These are phyloP conservation scores for Aspergillus sclerotialis DNA, from an alignment of 2,329 filamentous ascomycete genomes.

Conservation along the genomic window DNA sequence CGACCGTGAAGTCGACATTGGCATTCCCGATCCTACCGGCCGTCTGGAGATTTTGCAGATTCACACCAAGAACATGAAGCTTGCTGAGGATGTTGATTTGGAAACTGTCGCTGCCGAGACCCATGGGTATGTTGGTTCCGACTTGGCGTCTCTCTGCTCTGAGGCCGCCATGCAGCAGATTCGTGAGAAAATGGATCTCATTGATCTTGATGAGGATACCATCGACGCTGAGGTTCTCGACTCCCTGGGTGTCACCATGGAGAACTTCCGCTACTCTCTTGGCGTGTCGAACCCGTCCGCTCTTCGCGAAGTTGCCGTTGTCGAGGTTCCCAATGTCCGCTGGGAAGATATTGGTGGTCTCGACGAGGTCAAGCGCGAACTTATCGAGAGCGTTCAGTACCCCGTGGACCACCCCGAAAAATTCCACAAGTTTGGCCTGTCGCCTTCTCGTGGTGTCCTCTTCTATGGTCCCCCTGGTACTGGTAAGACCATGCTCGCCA, in stretches of 20 bases:
- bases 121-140: constrained; percentile 97
- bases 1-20: constrained; percentile 97
- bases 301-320: constrained; percentile 95
- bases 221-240: constrained; percentile 98
- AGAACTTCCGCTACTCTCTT: constrained; percentile 98
- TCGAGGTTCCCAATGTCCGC: constrained; percentile 97
- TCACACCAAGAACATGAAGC: constrained; percentile 99
- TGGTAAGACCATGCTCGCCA: constrained; percentile 99
- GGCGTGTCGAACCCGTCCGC: constrained; percentile 98
- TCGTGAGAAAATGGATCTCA: constrained; percentile 99
- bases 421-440: constrained; percentile 99
- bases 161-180: constrained; percentile 99
- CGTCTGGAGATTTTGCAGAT: constrained; percentile 99
- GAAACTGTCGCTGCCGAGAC: constrained; percentile 96
- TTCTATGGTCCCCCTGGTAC: constrained; percentile 99
- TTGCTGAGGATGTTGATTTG: constrained; percentile 90
- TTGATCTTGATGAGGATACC: constrained; percentile 96
- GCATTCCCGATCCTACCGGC: constrained; percentile 93
- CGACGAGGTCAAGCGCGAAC: constrained; percentile 97
- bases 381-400: constrained; percentile 98
- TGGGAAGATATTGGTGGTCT: constrained; percentile 99
- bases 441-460: constrained; percentile 92
- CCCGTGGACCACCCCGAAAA: constrained; percentile 98
- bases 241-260: constrained; percentile 97
- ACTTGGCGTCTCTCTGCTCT: constrained; percentile 95